phyloP scores from a whole-genome alignment of 768 basidiomycete species.

The Thelephora ganbajun region DNA sequence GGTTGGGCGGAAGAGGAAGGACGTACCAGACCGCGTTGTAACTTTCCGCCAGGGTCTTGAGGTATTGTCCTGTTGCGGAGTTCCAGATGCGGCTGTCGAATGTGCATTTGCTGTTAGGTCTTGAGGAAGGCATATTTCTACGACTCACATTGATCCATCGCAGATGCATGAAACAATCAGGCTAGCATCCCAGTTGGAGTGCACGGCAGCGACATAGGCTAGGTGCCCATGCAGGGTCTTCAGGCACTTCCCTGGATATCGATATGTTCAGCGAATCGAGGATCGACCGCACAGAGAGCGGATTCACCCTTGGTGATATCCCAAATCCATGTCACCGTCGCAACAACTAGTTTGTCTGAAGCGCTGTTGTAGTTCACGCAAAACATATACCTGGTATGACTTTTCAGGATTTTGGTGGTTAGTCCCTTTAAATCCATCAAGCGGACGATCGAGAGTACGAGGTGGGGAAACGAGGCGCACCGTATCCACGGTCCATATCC shows the following conservation, averaged over 20 bases:
- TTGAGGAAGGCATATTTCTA: conserved; percentile 1
- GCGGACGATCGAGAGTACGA: background rate
- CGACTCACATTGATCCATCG: conserved; percentile 83
- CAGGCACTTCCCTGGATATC: conserved; percentile 55
- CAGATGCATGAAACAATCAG: conserved; percentile 85
- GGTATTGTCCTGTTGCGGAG: conserved; percentile 80
- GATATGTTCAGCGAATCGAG: background rate
- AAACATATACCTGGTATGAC: conserved; percentile 82
- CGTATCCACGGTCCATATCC: conserved; percentile 79
- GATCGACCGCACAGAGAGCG: background rate
- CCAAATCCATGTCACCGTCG: conserved; percentile 91
- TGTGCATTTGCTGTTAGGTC: background rate
- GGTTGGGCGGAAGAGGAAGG: background rate
- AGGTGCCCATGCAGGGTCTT: conserved; percentile 85
- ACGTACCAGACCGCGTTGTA: conserved; percentile 69
- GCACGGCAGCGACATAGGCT: conserved; percentile 89
- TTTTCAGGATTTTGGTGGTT: conserved; percentile 56
- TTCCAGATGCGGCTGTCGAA: conserved; percentile 84
- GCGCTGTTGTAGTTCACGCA: conserved; percentile 85
- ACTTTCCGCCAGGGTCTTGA: conserved; percentile 90
- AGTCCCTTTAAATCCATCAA: conserved; percentile 33
- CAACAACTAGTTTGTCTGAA: conserved; percentile 84
- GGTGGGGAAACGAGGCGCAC: conserved; percentile 25
- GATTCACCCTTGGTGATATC: conserved; percentile 62
- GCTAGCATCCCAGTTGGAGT: conserved; percentile 85